Percentiles rank a stretch among this genome's conserved stretches.
Conservation (phyloP, 352 stramenopile genomes). For the Phytophthora foliorum region DNA sequence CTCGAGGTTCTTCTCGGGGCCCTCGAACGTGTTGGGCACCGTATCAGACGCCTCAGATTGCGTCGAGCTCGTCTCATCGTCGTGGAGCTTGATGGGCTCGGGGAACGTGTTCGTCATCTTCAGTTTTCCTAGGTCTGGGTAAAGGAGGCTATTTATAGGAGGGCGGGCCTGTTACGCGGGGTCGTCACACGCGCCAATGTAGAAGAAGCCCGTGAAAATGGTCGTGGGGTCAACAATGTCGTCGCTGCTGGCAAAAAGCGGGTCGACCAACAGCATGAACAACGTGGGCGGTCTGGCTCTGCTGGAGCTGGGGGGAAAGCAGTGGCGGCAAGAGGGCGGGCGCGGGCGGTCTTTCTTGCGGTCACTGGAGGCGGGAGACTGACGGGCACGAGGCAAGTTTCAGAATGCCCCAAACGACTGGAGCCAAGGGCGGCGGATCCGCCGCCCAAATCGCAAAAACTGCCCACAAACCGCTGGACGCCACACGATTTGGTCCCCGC, state of each 20-base stretch:
- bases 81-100: conserved; percentile 70
- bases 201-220: conserved; percentile 93
- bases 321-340: conserved; percentile 18
- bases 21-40: conserved; percentile 95
- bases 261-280: conserved; percentile 87
- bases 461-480: not conserved
- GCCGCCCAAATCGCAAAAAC: conserved; percentile 2
- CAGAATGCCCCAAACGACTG: conserved; percentile 39
- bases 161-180: conserved; percentile 75
- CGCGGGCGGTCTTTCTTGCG: conserved; percentile 2
- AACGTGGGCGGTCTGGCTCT: conserved; percentile 41
- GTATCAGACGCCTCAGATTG: conserved; percentile 72
- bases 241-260: conserved; percentile 77
- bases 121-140: conserved; percentile 1
- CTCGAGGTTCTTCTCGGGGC: conserved; percentile 98
- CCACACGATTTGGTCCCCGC: conserved; percentile 18
- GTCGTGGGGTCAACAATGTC: conserved; percentile 90
- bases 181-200: conserved; percentile 92
- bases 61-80: conserved; percentile 82
- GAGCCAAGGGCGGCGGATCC: conserved; percentile 37
- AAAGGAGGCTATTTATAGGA: not conserved
- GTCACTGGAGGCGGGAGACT: not conserved
- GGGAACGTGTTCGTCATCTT: conserved; percentile 68
- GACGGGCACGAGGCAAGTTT: conserved; percentile 29
- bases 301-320: conserved; percentile 28